Conservation (phyloP, 306 rosid species). For the Clitoria ternatea region DNA sequence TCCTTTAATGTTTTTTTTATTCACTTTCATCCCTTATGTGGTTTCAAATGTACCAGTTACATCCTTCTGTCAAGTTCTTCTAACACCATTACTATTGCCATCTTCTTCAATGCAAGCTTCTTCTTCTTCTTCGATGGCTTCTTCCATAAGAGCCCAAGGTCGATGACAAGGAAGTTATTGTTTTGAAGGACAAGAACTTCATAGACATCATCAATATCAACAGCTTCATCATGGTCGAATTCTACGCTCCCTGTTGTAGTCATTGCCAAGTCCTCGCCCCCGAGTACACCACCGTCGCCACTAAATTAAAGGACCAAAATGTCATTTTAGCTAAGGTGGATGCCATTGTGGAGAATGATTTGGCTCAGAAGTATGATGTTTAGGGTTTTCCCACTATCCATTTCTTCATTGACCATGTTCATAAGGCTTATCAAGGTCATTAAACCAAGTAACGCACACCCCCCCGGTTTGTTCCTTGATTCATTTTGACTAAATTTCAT, state of each 20-base stretch:
- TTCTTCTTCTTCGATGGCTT: too few relatives aligned
- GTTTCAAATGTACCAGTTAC: too few relatives aligned
- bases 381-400: slow-evolving; percentile 82
- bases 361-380: slow-evolving; percentile 70
- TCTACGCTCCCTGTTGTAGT: slow-evolving; percentile 99
- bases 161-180: slow-evolving; percentile 88
- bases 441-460: slow-evolving; percentile 58
- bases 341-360: slow-evolving; percentile 80
- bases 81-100: too few relatives aligned
- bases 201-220: slow-evolving; percentile 53
- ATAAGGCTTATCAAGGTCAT: slow-evolving; percentile 69
- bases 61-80: too few relatives aligned
- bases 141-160: slow-evolving; percentile 57
- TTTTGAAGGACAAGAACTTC: slow-evolving; percentile 80
- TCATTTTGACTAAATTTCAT: not conserved
- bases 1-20: too few relatives aligned
- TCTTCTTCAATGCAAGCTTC: too few relatives aligned
- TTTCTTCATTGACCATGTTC: slow-evolving; percentile 76
- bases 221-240: slow-evolving; percentile 79
- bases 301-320: slow-evolving; percentile 66
- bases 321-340: slow-evolving; percentile 83
- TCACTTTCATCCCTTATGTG: too few relatives aligned
- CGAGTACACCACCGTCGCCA: slow-evolving; percentile 85
- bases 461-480: too few relatives aligned
- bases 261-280: slow-evolving; percentile 96